Evolutionary conservation across 352 stramenopile species (phyloP), one percentile per base, ranked within the genome.

Genomic region (Globisporangium ultimum): DNA sequence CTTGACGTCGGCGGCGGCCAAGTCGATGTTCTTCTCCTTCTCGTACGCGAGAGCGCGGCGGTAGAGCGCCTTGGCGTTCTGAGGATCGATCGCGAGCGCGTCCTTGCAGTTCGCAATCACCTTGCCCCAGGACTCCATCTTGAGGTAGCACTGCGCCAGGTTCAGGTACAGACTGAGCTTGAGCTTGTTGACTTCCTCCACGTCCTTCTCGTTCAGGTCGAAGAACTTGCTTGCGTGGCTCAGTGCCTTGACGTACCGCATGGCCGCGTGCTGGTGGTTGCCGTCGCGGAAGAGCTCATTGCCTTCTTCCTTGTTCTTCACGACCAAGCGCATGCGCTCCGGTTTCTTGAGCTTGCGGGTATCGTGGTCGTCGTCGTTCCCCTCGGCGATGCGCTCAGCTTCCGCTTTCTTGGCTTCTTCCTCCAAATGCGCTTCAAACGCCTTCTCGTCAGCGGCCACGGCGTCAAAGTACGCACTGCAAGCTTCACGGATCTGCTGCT

Each of bases 281-380:
- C 92, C 89, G 53, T 88, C 92, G 56, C 89, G 86, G 72, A 98
- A 98, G 1, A 98, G 82, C 61, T 97, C 91, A 48, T 90, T 98
- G 60, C 92, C 93, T 63, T 98, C 93, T 40, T 98, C 92, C 78
- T 98, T 98, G 72, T 98, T 98, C 68, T 97, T 96, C 24, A 79
- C 68, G 34, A 98, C 88, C 59, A 97, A 87, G n/a, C 90, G 78
- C 89, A 98, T 97, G 46, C 92, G 88, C 50, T 97, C 90, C 15
- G 84, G 81, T 60, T 96, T 98, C 59, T 93, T 95, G 4, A 98
- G 87, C 67, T 97, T 97, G 46, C 91, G 84, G 13, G 77, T 90
- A 64, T 98, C 92, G 69, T 97, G 88, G 72, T 98, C 91, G 49
- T 97, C 91, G 32, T 96, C 80, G 53, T 70, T 64, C 34, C 82